phyloP scores from a whole-genome alignment of 371 early-diverging fungal species.

The Lichtheimia ramosa region DNA sequence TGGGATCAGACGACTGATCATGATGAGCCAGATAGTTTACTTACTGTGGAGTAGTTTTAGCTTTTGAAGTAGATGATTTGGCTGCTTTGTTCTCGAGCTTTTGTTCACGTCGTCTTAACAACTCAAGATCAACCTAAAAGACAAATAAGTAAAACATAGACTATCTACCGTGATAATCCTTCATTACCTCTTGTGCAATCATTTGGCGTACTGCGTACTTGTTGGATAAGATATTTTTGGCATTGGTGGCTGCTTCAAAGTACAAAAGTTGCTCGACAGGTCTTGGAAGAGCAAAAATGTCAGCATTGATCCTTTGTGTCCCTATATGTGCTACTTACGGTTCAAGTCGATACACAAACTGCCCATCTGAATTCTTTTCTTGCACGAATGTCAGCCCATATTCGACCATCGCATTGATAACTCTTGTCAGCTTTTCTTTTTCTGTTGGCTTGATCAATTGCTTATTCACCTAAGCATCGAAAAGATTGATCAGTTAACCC shows the following conservation, averaged over 20 bases:
- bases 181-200: conserved; percentile 73
- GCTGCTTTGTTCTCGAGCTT: not conserved
- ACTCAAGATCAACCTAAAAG: conserved; percentile 60
- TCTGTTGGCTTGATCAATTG: conserved; percentile 78
- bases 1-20: not conserved
- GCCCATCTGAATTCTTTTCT: conserved; percentile 69
- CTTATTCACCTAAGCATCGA: conserved; percentile 52
- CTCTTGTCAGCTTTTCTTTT: conserved; percentile 49
- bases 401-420: conserved; percentile 73
- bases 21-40: too few relatives aligned
- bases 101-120: conserved; percentile 40
- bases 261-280: conserved; percentile 58
- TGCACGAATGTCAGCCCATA: conserved; percentile 77
- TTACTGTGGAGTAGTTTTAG: not conserved
- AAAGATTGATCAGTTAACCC: not conserved
- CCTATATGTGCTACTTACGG: conserved; percentile 61
- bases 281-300: conserved; percentile 23
- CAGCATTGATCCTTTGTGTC: not conserved
- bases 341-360: conserved; percentile 69
- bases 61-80: not conserved
- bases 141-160: not conserved
- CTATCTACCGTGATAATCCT: not conserved
- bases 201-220: conserved; percentile 78
- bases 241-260: conserved; percentile 30
- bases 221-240: conserved; percentile 51